Evolutionary conservation across 208 protist genomes (phyloP).

Genomic region (Trypanosoma cruzi): DNA sequence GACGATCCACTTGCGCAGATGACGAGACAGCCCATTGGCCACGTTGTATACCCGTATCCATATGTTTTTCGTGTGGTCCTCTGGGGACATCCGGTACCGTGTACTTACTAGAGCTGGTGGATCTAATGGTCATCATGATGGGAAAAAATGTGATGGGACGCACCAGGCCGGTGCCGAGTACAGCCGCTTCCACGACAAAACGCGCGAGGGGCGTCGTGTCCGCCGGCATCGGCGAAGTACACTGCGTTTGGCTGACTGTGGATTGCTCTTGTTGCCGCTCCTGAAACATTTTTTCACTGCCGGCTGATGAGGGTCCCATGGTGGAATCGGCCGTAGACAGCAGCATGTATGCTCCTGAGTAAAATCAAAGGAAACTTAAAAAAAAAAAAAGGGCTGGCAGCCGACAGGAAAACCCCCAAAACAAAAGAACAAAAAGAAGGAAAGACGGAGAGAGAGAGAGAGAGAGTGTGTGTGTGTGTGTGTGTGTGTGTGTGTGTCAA

Average conservation of each 20-base stretch:
- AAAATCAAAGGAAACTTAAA: background rate
- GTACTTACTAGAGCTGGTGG: slow-evolving; percentile 41
- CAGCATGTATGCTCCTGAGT: background rate
- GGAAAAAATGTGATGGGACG: slow-evolving; percentile 78
- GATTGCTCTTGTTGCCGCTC: slow-evolving; percentile 10
- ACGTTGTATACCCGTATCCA: slow-evolving; percentile 48
- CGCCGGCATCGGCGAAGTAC: background rate
- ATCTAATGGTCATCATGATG: slow-evolving; percentile 54
- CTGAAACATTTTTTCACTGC: slow-evolving; percentile 28
- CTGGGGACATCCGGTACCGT: slow-evolving; percentile 48
- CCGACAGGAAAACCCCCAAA: background rate
- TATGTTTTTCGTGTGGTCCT: slow-evolving; percentile 40
- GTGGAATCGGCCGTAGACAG: background rate
- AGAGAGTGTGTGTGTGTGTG: too few species aligned
- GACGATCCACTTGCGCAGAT: slow-evolving; percentile 52
- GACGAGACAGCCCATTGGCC: slow-evolving; percentile 51
- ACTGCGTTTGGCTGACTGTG: background rate
- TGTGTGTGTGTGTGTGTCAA: too few species aligned
- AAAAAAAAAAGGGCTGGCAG: background rate
- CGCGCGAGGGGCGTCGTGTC: slow-evolving; percentile 28
- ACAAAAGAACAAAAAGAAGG: background rate
- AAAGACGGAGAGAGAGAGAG: background rate
- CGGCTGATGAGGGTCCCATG: background rate
- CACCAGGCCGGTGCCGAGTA: slow-evolving; percentile 53
- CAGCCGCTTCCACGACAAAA: slow-evolving; percentile 51